Evolutionary conservation across 2,329 filamentous ascomycete species (phyloP), one percentile per base, ranked within the genome.

Genomic region (Byssoonygena ceratinophila): DNA sequence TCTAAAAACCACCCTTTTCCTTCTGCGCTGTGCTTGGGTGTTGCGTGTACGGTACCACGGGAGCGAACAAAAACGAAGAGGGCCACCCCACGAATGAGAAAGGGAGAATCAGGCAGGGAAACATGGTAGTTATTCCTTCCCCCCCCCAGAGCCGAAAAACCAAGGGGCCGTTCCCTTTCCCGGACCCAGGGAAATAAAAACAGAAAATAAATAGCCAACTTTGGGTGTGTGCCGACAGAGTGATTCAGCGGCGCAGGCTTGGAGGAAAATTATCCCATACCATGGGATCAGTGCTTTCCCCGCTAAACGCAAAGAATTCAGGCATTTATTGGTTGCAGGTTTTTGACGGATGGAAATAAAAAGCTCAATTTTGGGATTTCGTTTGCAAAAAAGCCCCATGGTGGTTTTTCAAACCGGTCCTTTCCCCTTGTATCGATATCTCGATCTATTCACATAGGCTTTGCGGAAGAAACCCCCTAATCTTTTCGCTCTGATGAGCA

Each of bases 61-160:
- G 23, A 29, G 20, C 20, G 23, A 48, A 25, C n/a, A n/a, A 3
- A 50, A 45, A 52, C 51, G 48, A 52, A 53, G 4, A 34, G 11
- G 31, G 31, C 3, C 11, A 34, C 14, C n/a, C 47, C 48, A 50
- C 22, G 16, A 50, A 36, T 18, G 23, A 27, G 16, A 25, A 44
- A 34, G 5, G 31, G 11, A 6, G 31, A 47, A 44, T 49, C 53
- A n/a, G n/a, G n/a, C n/a, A n/a, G n/a, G n/a, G n/a, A n/a, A n/a
- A n/a, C n/a, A n/a, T n/a, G n/a, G n/a, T n/a, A n/a, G n/a, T n/a
- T n/a, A n/a, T n/a, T n/a, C n/a, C n/a, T n/a, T n/a, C n/a, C n/a
- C n/a, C n/a, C n/a, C 60, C 59, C 53, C 51, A 56, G 29, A 45
- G 40, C 49, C 49, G 49, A 51, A 51, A 40, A 51, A 40, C 49